Conservation (phyloP, 2,329 filamentous ascomycete species). For the Phyllosticta capitalensis region DNA sequence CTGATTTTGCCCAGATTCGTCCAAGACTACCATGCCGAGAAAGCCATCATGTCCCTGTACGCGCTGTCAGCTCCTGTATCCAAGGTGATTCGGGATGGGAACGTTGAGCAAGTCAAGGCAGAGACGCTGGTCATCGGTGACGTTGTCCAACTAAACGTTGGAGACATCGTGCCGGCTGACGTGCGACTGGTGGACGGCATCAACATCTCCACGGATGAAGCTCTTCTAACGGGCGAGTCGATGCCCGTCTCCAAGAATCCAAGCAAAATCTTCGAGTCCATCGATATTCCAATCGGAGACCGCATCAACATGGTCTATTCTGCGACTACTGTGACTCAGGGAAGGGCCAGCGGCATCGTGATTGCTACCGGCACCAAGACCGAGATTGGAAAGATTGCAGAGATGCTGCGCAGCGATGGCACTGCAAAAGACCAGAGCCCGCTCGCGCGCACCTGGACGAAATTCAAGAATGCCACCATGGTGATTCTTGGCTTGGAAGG, state of each 20-base stretch:
- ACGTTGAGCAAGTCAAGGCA: slow-evolving; percentile 27
- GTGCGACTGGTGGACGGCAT: slow-evolving; percentile 53
- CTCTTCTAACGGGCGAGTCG: slow-evolving; percentile 65
- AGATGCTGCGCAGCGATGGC: slow-evolving; percentile 8
- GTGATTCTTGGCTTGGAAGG: slow-evolving; percentile 59
- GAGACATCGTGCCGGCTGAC: slow-evolving; percentile 59
- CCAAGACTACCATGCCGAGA: slow-evolving; percentile 41
- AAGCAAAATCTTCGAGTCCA: slow-evolving; percentile 41
- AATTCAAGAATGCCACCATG: slow-evolving; percentile 30
- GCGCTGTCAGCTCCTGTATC: slow-evolving; percentile 31
- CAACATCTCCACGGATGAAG: slow-evolving; percentile 69
- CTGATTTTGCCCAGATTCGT: slow-evolving; percentile 25
- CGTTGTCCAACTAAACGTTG: slow-evolving; percentile 32
- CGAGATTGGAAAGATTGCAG: slow-evolving; percentile 68
- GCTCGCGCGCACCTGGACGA: slow-evolving; percentile 14
- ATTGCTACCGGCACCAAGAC: slow-evolving; percentile 64
- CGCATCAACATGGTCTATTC: slow-evolving; percentile 63
- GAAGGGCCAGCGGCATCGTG: slow-evolving; percentile 59
- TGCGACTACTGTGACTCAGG: slow-evolving; percentile 61
- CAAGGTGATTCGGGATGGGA: slow-evolving; percentile 28
- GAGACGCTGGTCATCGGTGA: slow-evolving; percentile 31
- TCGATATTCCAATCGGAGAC: slow-evolving; percentile 50
- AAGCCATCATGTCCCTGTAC: slow-evolving; percentile 32
- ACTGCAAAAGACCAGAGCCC: slow-evolving; percentile 4
- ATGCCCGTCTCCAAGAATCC: slow-evolving; percentile 57